Percentiles rank a stretch among this genome's conserved stretches.
Evolutionary conservation across 768 basidiomycete species (phyloP).

Genomic region (Rhodosporidiobolus odoratus): DNA sequence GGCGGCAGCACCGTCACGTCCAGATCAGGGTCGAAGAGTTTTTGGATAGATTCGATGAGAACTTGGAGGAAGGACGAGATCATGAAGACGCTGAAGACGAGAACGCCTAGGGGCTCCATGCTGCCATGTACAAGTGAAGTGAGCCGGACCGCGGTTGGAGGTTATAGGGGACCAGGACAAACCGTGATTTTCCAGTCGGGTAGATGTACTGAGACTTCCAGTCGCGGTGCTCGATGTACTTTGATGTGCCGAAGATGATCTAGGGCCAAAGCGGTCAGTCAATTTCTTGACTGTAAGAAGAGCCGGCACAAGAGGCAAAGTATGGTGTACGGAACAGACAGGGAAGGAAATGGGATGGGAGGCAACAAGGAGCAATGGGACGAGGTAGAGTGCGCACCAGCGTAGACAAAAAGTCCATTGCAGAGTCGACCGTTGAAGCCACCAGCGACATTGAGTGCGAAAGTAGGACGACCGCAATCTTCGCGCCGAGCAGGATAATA

Average conservation of each 20-base stretch:
- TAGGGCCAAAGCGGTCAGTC: too few species aligned
- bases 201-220: slow-evolving; percentile 33
- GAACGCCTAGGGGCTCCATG: slow-evolving; percentile 49
- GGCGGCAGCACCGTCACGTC: slow-evolving; percentile 36
- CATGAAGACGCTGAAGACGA: slow-evolving; percentile 50
- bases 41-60: slow-evolving; percentile 48
- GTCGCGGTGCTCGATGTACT: slow-evolving; percentile 42
- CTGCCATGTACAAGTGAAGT: too few species aligned
- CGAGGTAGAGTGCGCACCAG: slow-evolving; percentile 23
- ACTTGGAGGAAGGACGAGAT: slow-evolving; percentile 46
- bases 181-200: slow-evolving; percentile 13
- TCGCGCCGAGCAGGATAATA: slow-evolving; percentile 46
- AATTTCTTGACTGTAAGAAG: too few species aligned
- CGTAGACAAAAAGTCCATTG: slow-evolving; percentile 49
- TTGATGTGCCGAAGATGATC: slow-evolving; percentile 48
- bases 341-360: background rate
- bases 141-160: slow-evolving; percentile 39
- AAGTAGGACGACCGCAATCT: slow-evolving; percentile 48
- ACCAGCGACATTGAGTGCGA: slow-evolving; percentile 49
- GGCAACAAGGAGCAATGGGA: background rate
- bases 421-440: slow-evolving; percentile 49
- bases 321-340: background rate
- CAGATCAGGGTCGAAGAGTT: slow-evolving; percentile 40
- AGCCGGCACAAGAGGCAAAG: too few species aligned
- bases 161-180: background rate